Evolutionary conservation across 2,329 filamentous ascomycete species (phyloP), one percentile per base, ranked within the genome.

Genomic region (Venturia oleaginea): DNA sequence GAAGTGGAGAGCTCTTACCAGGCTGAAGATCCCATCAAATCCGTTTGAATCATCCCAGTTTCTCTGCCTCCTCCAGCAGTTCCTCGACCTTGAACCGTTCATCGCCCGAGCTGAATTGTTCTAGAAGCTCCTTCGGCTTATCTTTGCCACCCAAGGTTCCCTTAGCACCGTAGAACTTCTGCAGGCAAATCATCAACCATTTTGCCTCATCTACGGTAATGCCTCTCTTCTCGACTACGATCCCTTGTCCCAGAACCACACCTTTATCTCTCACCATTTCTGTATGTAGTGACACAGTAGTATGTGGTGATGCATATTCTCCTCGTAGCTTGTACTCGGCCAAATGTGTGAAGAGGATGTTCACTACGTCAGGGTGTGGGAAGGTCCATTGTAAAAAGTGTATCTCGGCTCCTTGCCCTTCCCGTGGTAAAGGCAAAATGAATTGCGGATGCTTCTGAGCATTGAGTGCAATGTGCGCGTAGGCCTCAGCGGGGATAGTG

Each of bases 301-400:
- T 99, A 73, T 99, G 94, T 59, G 94, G 92, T 75, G 89, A 86
- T 55, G 91, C 91, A 72, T 86, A 99, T 75, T 96, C 90, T 62
- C 92, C 92, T 62, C 93, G 84, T 65, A 91, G 78, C 81, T 97
- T 97, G 79, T 89, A 99, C 74, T 97, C 91, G 19, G 91, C 93
- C 38, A 99, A 82, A 72, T 94, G 90, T 0, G 94, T 99, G 78
- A 99, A 97, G 40, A 99, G 86, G 6, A 97, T 78, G 38, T 78
- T 83, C 0, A 78, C 77, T 0, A 80, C 81, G 1, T 81, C 77
- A 2, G 81, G 79, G 0, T 86, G 82, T 66, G 96, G 92, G 76
- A 96, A 97, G 0, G 89, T 90, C 91, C 95, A 99, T 77, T 99
- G 93, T 67, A 99, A 77, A 76, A 96, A 96, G 77, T 99, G 94